phyloP scores from a whole-genome alignment of 495 filamentous ascomycete species.

The Penicillium diatomitis region DNA sequence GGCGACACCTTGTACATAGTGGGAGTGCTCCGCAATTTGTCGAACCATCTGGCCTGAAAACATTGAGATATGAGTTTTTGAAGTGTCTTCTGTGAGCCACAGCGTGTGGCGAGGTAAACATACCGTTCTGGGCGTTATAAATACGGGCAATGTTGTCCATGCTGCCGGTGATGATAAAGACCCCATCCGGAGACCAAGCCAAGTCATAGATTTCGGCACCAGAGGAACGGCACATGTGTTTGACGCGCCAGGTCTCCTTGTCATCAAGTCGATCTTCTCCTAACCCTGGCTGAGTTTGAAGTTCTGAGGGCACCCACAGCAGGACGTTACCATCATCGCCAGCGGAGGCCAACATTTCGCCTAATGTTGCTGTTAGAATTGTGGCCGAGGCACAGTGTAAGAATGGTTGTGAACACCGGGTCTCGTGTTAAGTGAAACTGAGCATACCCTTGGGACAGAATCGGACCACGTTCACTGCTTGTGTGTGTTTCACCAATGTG shows the following conservation, averaged over 20 bases:
- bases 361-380: constrained; percentile 33
- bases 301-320: constrained; percentile 85
- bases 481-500: constrained; percentile 85
- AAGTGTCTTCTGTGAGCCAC: too few relatives aligned
- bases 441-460: constrained; percentile 79
- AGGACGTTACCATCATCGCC: constrained; percentile 97
- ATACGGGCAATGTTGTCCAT: constrained; percentile 99
- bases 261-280: constrained; percentile 83
- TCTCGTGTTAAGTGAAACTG: too few relatives aligned
- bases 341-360: constrained; percentile 87
- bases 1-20: constrained; percentile 97
- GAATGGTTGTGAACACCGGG: too few relatives aligned
- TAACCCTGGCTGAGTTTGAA: constrained; percentile 51
- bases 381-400: too few relatives aligned
- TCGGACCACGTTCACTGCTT: constrained; percentile 96
- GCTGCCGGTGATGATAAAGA: constrained; percentile 95
- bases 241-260: constrained; percentile 93
- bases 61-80: constrained; percentile 9
- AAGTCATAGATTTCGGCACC: constrained; percentile 96
- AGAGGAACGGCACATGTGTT: constrained; percentile 90
- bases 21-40: constrained; percentile 97
- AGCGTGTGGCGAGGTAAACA: constrained; percentile 10
- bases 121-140: constrained; percentile 91
- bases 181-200: constrained; percentile 94
- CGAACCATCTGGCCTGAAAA: constrained; percentile 72